A percentile compares a stretch with the other conserved stretches of the same genome.
Conservation (phyloP, 148 eudicot species). For the Diospyros lotus region DNA sequence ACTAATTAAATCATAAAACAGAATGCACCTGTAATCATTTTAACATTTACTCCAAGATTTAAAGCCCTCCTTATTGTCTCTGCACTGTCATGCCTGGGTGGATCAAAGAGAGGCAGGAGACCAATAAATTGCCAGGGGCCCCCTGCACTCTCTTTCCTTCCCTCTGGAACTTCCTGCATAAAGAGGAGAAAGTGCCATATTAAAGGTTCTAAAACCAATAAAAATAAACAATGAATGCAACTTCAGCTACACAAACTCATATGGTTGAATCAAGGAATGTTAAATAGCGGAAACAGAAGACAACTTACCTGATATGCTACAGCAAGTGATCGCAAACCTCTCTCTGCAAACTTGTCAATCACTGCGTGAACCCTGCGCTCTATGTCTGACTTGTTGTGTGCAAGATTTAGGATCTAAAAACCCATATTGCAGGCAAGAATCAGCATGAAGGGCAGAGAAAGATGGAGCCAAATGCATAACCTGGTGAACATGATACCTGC, state of each 20-base stretch:
- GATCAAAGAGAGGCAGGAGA: constrained; percentile 97
- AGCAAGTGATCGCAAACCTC: constrained; percentile 93
- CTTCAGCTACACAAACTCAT: neutral
- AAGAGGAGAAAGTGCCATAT: neutral
- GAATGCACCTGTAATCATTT: constrained; percentile 90
- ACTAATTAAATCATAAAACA: neutral
- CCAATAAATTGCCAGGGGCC: constrained; percentile 97
- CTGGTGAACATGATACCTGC: constrained; percentile 51
- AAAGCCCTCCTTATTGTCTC: constrained; percentile 95
- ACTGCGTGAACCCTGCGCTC: constrained; percentile 93
- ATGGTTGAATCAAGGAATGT: neutral
- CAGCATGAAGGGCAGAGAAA: constrained; percentile 1
- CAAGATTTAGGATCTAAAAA: constrained; percentile 70
- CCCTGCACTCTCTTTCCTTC: constrained; percentile 90
- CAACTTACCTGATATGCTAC: constrained; percentile 86
- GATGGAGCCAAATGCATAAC: neutral
- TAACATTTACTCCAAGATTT: constrained; percentile 92
- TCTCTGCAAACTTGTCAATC: constrained; percentile 95
- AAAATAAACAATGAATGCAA: neutral
- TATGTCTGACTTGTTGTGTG: constrained; percentile 87
- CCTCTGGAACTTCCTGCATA: constrained; percentile 91
- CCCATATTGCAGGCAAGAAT: constrained; percentile 11
- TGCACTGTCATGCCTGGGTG: constrained; percentile 99
- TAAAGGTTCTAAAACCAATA: constrained; percentile 4
- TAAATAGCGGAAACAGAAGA: neutral